Evolutionary conservation across 495 filamentous ascomycete genomes (phyloP), one percentile per base, ranked within the genome.

Genomic region (Talaromyces borbonicus): DNA sequence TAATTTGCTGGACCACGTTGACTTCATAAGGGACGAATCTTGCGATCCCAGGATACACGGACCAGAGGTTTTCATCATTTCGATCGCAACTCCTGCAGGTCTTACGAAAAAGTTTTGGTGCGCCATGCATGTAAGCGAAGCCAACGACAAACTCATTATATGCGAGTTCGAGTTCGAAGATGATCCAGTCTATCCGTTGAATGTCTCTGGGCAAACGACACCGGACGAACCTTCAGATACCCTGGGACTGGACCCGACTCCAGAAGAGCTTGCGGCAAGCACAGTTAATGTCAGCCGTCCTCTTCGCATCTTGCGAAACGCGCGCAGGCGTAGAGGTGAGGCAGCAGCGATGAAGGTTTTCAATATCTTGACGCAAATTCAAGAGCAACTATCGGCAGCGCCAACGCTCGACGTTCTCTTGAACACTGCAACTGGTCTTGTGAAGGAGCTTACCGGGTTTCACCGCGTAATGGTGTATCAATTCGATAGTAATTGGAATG

Each of bases 401-500:
- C 66, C 77, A 25, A 78, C 70, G 50, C 67, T 89, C 5, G 80
- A 82, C 3, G 80, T 20, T n/a, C 33, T 70, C 1, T 45, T 70
- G 12, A 64, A 68, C 20, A 66, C 53, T 1, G 60, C 65, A 0
- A 52, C 61, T 0, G 63, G 67, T 1, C 46, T 68, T 6, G 67
- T 92, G 16, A 88, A 93, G 56, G 89, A 95, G 49, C 60, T 97
- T 23, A 94, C 87, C 0, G 89, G 90, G 0, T 97, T 96, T 52
- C 88, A 95, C 53, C 84, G 89, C 2, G 84, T 95, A 8, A 84
- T 95, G 83, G 75, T 97, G 12, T 95, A 95, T 60, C 88, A 93
- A 54, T 97, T 95, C 50, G 90, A 97, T 58, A 70, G 77, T 33
- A 68, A 39, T 44, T 70, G 16, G 54, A 51, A 11, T 52, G 62